Evolutionary conservation across 169 alveolate species (phyloP).

Genomic region (Babesia sp.): DNA sequence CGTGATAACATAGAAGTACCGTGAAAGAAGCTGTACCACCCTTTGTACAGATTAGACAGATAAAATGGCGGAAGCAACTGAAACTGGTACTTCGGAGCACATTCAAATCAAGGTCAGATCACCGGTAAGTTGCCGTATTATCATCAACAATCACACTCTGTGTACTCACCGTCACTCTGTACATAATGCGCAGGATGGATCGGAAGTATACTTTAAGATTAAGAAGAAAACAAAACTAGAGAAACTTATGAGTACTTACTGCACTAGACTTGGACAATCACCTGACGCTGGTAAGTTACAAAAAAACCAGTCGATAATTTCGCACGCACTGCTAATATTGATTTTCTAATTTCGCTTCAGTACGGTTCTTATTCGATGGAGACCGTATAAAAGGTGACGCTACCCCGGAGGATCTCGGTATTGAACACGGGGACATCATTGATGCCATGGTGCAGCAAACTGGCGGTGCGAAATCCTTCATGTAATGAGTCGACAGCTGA

Average conservation of each 20-base stretch:
- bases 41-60: too few relatives aligned
- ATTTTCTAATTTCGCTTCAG: slow-evolving; percentile 63
- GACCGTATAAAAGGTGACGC: slow-evolving; percentile 92
- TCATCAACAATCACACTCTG: background rate
- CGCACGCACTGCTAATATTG: background rate
- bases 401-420: slow-evolving; percentile 93
- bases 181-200: slow-evolving; percentile 90
- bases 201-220: slow-evolving; percentile 93
- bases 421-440: slow-evolving; percentile 95
- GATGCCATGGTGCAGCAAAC: slow-evolving; percentile 98
- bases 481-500: background rate
- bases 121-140: slow-evolving; percentile 66
- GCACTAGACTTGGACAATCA: slow-evolving; percentile 92
- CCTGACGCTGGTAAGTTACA: slow-evolving; percentile 76
- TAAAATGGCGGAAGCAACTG: slow-evolving; percentile 1
- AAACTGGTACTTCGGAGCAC: slow-evolving; percentile 62
- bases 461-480: slow-evolving; percentile 83
- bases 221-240: slow-evolving; percentile 92
- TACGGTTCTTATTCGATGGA: slow-evolving; percentile 97
- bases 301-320: too few relatives aligned
- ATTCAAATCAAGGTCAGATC: slow-evolving; percentile 81
- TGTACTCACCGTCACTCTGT: background rate
- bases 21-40: too few relatives aligned
- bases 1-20: too few relatives aligned
- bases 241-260: slow-evolving; percentile 96